A percentile compares a stretch with the other conserved stretches of the same genome.
phyloP scores from a whole-genome alignment of 2,329 filamentous ascomycete species.

The Curvularia verruculosa region DNA sequence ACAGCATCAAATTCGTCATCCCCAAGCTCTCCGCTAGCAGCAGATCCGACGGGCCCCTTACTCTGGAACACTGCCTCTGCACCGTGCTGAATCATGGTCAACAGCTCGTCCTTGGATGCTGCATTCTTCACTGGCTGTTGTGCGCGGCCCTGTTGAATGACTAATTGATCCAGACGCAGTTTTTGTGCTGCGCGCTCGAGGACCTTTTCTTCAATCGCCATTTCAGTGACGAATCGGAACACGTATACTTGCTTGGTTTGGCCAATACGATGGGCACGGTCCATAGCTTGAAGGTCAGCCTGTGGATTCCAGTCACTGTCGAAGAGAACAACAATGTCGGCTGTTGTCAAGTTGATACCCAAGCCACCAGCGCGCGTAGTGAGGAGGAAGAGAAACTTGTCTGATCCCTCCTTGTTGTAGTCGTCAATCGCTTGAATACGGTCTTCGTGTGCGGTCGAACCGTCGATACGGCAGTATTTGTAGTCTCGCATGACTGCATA shows the following conservation, averaged over 20 bases:
- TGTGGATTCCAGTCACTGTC: slow-evolving; percentile 99
- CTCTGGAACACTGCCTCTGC: slow-evolving; percentile 90
- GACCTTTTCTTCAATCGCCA: slow-evolving; percentile 98
- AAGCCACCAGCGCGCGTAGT: slow-evolving; percentile 95
- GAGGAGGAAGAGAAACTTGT: slow-evolving; percentile 87
- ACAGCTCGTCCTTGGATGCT: slow-evolving; percentile 91
- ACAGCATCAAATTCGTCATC: slow-evolving; percentile 93
- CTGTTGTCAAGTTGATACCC: slow-evolving; percentile 93
- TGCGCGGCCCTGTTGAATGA: slow-evolving; percentile 95
- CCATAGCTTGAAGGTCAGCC: slow-evolving; percentile 98
- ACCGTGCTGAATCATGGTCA: slow-evolving; percentile 98
- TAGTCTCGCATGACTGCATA: slow-evolving; percentile 96
- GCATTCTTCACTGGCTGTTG: slow-evolving; percentile 90
- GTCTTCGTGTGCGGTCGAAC: slow-evolving; percentile 94
- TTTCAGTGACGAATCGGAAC: slow-evolving; percentile 96
- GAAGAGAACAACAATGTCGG: slow-evolving; percentile 94
- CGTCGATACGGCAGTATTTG: slow-evolving; percentile 97
- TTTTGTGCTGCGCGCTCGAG: slow-evolving; percentile 96
- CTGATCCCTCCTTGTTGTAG: slow-evolving; percentile 94
- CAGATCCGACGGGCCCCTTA: slow-evolving; percentile 67
- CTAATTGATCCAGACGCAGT: slow-evolving; percentile 90
- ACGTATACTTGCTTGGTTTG: slow-evolving; percentile 98
- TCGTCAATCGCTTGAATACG: slow-evolving; percentile 97
- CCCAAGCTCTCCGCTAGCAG: slow-evolving; percentile 68
- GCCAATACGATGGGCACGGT: slow-evolving; percentile 95